phyloP scores from a whole-genome alignment of 1,139 yeast genomes.

The Yamadazyma oceani region DNA sequence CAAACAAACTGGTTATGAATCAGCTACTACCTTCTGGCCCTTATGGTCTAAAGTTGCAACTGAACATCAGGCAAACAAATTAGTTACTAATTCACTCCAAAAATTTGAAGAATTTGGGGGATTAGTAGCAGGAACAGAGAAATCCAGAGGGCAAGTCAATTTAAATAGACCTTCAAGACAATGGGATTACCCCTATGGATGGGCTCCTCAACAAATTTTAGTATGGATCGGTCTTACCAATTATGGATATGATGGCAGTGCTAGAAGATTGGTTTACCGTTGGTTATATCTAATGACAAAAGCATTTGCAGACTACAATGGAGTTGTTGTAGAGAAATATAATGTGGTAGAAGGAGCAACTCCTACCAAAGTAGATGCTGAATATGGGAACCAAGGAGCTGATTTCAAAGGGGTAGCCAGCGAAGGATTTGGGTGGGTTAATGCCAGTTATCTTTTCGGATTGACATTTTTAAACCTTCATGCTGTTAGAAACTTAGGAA shows the following conservation, averaged over 20 bases:
- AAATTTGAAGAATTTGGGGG: slow-evolving; percentile 89
- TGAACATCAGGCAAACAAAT: slow-evolving; percentile 64
- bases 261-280: slow-evolving; percentile 74
- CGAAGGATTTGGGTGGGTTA: slow-evolving; percentile 98
- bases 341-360: slow-evolving; percentile 81
- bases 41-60: slow-evolving; percentile 82
- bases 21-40: slow-evolving; percentile 93
- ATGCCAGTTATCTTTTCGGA: slow-evolving; percentile 81
- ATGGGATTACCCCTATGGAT: slow-evolving; percentile 98
- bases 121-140: slow-evolving; percentile 78
- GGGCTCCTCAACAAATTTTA: slow-evolving; percentile 98
- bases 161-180: slow-evolving; percentile 81
- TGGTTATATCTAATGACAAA: slow-evolving; percentile 91
- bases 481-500: slow-evolving; percentile 77
- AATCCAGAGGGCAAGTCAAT: slow-evolving; percentile 72
- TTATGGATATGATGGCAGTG: slow-evolving; percentile 68
- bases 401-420: slow-evolving; percentile 92
- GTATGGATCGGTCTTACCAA: slow-evolving; percentile 86
- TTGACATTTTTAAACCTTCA: slow-evolving; percentile 65
- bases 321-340: slow-evolving; percentile 94
- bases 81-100: slow-evolving; percentile 61
- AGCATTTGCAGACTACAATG: slow-evolving; percentile 91
- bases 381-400: slow-evolving; percentile 95
- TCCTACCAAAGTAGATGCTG: slow-evolving; percentile 93
- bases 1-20: slow-evolving; percentile 66